Base-by-base conservation (phyloP, 805 yeast species). In the Jamesozyma gamospora region DNA sequence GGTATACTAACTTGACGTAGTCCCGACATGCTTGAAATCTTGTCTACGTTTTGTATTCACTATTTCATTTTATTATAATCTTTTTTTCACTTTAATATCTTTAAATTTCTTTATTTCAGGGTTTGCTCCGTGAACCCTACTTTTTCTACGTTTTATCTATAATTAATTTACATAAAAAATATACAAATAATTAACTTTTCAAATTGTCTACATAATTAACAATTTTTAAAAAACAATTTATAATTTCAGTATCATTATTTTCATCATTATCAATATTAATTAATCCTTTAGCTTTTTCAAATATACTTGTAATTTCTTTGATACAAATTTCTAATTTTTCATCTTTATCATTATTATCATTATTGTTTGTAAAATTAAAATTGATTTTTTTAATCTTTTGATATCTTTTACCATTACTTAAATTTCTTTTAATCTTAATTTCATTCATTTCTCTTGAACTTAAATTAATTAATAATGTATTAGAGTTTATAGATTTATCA, bases 391-490 rank as follows among this genome's bases (percentile, higher is more conserved):
- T 53, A 5, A 52, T 49, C 35, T 53, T 51, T 37, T 56, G 62
- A 12, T 24, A 33, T 3, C 30, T 28, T 5, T 35, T 33, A n/a
- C 34, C 43, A 4, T 30, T 24, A 13, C 31, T 35, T 17, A 35
- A 34, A 25, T 51, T 58, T 36, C 48, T 54, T 14, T 45, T 49
- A 39, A 63, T 45, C 3, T 48, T 40, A 4, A 65, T 44, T 36
- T 65, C 66, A 34, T 56, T 57, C 25, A 65, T 60, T 40, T 65
- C 71, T 26, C 69, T 50, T 0, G 64, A 56, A 16, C 68, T 46
- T 21, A 65, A 45, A 2, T 67, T 57, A 1, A 66, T 56, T 9
- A 64, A 41, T 2, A 65, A 40, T 0, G 67, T 58, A 13, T 52
- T 38, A 7, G 26, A 19, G 4, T 21, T 52, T 1, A 62, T 6